These are phyloP conservation scores for Apiotrichum domesticum DNA, from an alignment of 1,284 basidiomycete species.

Conservation along the genomic window DNA sequence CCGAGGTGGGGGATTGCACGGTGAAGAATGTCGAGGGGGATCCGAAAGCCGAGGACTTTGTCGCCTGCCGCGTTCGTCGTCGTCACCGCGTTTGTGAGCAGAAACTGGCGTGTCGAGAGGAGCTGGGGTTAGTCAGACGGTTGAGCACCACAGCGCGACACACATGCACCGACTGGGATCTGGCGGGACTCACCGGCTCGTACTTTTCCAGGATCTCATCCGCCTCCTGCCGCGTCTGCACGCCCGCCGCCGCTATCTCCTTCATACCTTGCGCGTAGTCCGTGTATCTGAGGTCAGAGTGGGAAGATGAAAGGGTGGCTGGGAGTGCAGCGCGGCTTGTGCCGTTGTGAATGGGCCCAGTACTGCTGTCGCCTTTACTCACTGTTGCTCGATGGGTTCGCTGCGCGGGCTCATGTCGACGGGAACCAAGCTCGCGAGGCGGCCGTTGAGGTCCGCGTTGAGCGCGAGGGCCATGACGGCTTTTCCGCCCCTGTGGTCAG, in stretches of 20 bases:
- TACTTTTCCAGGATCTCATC: slow-evolving; percentile 49
- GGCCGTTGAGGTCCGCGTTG: slow-evolving; percentile 38
- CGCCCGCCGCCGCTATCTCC: slow-evolving; percentile 46
- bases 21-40: slow-evolving; percentile 50
- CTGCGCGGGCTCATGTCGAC: slow-evolving; percentile 54
- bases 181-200: slow-evolving; percentile 31
- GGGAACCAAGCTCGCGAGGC: slow-evolving; percentile 47
- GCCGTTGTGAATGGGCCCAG: no score
- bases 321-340: no score
- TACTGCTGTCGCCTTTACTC: slow-evolving; percentile 10
- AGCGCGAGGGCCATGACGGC: slow-evolving; percentile 52
- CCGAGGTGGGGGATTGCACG: slow-evolving; percentile 50
- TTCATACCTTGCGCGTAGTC: slow-evolving; percentile 51
- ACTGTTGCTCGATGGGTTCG: slow-evolving; percentile 52
- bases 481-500: slow-evolving; percentile 51
- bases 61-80: slow-evolving; percentile 19
- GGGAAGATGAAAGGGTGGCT: no score
- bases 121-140: slow-evolving; percentile 34
- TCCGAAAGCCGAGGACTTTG: slow-evolving; percentile 48
- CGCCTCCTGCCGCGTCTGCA: slow-evolving; percentile 49
- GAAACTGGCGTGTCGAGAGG: slow-evolving; percentile 52
- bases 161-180: no score
- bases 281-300: slow-evolving; percentile 21
- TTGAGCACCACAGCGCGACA: no score
- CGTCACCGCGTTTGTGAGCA: slow-evolving; percentile 52